phyloP scores from a whole-genome alignment of 495 filamentous ascomycete species.

The Pseudoneurospora amorphoporcata region DNA sequence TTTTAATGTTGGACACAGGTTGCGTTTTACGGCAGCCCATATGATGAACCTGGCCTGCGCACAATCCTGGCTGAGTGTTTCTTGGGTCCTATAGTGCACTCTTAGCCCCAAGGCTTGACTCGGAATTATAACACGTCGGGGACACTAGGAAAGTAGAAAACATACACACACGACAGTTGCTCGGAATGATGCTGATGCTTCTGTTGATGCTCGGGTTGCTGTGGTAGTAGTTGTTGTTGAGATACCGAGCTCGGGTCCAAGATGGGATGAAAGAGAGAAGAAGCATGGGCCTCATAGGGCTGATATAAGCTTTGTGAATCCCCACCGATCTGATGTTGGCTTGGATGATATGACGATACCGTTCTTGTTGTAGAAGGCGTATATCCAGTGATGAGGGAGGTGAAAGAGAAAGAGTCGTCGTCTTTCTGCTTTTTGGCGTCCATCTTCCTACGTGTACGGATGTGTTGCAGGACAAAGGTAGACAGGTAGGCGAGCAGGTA shows the following conservation, averaged over 20 bases:
- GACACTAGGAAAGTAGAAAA: not conserved
- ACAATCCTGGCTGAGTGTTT: slow-evolving; percentile 33
- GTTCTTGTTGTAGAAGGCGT: not conserved
- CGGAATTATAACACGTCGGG: not conserved
- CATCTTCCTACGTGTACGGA: slow-evolving; percentile 9
- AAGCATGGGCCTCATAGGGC: not conserved
- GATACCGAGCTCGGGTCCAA: not conserved
- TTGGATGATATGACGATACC: not conserved
- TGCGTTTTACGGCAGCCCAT: slow-evolving; percentile 41
- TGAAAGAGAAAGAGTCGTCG: slow-evolving; percentile 12
- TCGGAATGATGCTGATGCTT: not conserved
- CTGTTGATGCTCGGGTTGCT: slow-evolving; percentile 1
- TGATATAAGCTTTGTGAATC: not conserved
- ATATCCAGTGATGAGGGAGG: not conserved
- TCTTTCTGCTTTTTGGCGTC: slow-evolving; percentile 17
- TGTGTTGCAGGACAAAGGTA: not conserved
- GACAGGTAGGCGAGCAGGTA: not conserved
- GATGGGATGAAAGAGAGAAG: slow-evolving; percentile 3
- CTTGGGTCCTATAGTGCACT: slow-evolving; percentile 24
- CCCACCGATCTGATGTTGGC: not conserved
- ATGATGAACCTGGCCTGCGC: slow-evolving; percentile 38
- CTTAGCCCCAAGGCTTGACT: slow-evolving; percentile 12
- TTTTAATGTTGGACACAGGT: slow-evolving; percentile 21
- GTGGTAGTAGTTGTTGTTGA: not conserved
- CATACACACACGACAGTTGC: slow-evolving; percentile 25